Percentiles rank a stretch among this genome's conserved stretches.
Evolutionary conservation across 2,329 filamentous ascomycete genomes (phyloP).

Genomic region (Cladosporium phlei): DNA sequence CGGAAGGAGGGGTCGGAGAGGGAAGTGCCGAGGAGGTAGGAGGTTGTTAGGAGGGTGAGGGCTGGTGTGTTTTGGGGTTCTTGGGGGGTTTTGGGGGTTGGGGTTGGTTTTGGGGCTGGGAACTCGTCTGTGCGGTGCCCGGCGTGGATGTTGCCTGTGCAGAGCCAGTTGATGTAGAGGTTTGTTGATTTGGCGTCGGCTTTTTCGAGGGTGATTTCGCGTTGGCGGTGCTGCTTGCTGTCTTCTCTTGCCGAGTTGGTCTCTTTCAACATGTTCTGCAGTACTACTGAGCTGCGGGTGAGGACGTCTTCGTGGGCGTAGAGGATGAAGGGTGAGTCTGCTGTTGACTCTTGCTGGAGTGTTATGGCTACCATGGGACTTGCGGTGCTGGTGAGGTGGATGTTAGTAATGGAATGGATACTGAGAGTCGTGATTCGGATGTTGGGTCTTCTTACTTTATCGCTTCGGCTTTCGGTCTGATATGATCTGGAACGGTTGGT

Average conservation of each 20-base stretch:
- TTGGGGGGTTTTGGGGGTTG: conserved; percentile 1
- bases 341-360: not conserved
- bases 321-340: not conserved
- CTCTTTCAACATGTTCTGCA: conserved; percentile 10
- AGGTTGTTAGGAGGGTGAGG: not conserved
- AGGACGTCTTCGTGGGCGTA: conserved; percentile 7
- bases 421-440: not conserved
- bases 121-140: conserved; percentile 3
- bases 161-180: conserved; percentile 22
- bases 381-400: not conserved
- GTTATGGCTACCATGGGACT: not conserved
- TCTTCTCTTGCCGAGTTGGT: conserved; percentile 16
- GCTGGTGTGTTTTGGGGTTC: not conserved
- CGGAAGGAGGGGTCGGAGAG: conserved; percentile 19
- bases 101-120: not conserved
- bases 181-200: conserved; percentile 14
- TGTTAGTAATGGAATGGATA: not conserved
- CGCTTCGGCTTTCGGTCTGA: conserved; percentile 1
- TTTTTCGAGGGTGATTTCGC: conserved; percentile 14
- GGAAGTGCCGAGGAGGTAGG: conserved; percentile 21
- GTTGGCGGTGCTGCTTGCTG: not conserved
- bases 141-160: conserved; percentile 12
- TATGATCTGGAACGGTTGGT: not conserved
- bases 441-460: conserved; percentile 3
- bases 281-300: conserved; percentile 5